A percentile compares a stretch with the other conserved stretches of the same genome.
phyloP scores from a whole-genome alignment of 306 rosid species.

The Acacia confusa region DNA sequence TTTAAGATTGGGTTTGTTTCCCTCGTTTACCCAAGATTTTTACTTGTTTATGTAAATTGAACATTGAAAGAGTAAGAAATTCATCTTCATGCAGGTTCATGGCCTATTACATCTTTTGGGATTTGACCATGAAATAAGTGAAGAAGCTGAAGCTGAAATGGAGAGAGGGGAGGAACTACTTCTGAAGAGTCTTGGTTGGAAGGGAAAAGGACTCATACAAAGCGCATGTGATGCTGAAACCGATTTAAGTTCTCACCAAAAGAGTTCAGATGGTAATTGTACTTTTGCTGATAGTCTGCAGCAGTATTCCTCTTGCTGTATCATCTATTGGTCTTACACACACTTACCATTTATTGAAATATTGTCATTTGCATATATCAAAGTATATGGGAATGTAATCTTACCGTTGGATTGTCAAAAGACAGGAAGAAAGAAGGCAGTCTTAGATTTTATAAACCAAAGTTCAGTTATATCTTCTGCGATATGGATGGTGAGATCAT shows the following conservation, averaged over 20 bases:
- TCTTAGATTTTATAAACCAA: constrained; percentile 81
- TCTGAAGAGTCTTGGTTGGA: constrained; percentile 78
- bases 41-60: constrained; percentile 19
- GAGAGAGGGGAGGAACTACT: constrained; percentile 83
- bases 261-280: constrained; percentile 51
- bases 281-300: neutral
- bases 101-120: constrained; percentile 93
- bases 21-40: neutral
- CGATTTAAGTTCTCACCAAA: constrained; percentile 38
- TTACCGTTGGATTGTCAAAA: constrained; percentile 69
- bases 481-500: constrained; percentile 90
- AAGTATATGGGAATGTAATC: constrained; percentile 45
- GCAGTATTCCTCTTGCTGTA: neutral
- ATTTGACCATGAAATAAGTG: constrained; percentile 87
- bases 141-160: constrained; percentile 88
- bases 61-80: constrained; percentile 26
- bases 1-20: neutral
- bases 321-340: neutral
- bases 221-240: constrained; percentile 61
- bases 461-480: constrained; percentile 86
- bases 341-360: neutral
- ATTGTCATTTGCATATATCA: neutral
- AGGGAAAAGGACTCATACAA: constrained; percentile 84
- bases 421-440: constrained; percentile 90
- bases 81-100: constrained; percentile 59